These are phyloP conservation scores for Xylaria sp. DNA, from an alignment of 2,329 filamentous ascomycete genomes.

Conservation along the genomic window DNA sequence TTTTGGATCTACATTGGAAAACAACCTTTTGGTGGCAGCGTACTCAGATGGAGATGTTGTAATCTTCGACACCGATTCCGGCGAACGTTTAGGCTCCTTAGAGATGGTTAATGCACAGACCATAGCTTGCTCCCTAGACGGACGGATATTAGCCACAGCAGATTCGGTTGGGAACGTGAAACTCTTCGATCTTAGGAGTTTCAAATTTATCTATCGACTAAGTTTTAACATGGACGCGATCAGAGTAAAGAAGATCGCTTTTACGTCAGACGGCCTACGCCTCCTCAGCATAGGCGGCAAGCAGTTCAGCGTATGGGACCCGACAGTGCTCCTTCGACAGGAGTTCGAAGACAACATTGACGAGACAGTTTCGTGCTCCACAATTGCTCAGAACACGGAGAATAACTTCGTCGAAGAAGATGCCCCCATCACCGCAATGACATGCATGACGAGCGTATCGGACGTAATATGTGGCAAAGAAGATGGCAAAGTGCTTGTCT, in stretches of 20 bases:
- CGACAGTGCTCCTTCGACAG: constrained; percentile 38
- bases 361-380: constrained; percentile 28
- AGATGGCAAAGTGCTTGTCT: constrained; percentile 39
- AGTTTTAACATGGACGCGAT: constrained; percentile 18
- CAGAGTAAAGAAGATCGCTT: constrained; percentile 31
- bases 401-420: neutral
- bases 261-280: constrained; percentile 37
- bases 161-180: constrained; percentile 42
- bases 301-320: constrained; percentile 44
- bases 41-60: constrained; percentile 47
- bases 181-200: constrained; percentile 45
- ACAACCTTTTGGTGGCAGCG: constrained; percentile 40
- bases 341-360: constrained; percentile 36
- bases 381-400: neutral
- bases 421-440: constrained; percentile 34
- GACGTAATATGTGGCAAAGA: constrained; percentile 38
- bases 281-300: constrained; percentile 40
- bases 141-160: constrained; percentile 44
- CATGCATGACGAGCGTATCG: constrained; percentile 4
- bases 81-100: constrained; percentile 13
- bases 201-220: constrained; percentile 37
- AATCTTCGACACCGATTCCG: constrained; percentile 39
- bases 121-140: constrained; percentile 45
- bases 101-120: constrained; percentile 34
- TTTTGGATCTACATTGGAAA: constrained; percentile 38